Evolutionary conservation across 2,329 filamentous ascomycete genomes (phyloP), one percentile per base, ranked within the genome.

Genomic region (Clonostachys sp.): DNA sequence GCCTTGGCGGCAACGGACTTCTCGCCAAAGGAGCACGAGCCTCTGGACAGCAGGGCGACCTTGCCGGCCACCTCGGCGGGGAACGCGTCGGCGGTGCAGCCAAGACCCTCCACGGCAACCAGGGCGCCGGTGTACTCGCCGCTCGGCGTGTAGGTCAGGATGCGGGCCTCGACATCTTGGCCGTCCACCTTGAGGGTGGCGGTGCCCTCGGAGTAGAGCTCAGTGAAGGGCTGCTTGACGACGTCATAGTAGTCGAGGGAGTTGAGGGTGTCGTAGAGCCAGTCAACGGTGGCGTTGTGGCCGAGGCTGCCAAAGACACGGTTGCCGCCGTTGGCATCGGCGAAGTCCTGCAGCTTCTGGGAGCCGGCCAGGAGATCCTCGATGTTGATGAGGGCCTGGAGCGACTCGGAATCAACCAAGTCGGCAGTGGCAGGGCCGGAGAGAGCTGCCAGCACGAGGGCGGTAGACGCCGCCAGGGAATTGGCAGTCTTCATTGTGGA

Each of bases 11-110:
- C 64, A 36, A 70, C 62, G 7, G 79, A 72, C 68, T 87, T 87
- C 18, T 71, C 56, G 8, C 70, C 74, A 48, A 86, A 87, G 14
- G 72, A 55, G 58, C 84, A 87, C 2, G 56, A 64, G 47, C 84
- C 83, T 54, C 83, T 76, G 6, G 70, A 71, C 46, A 86, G 72
- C 18, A 87, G 67, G 6, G 80, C 83, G 42, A 87, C 75, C 17
- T 72, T 77, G 36, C 77, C 81, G 5, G 68, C 55, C 13, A 81
- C 65, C 14, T 67, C 67, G 3, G 70, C 63, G 1, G 82, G 75
- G 60, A 70, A 86, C 58, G 84, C 79, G 12, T 64, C 60, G 12
- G 65, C 64, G 5, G 60, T 59, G 59, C 82, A 85, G 41, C 81
- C 81, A 5, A 81, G 59, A 58, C 77, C 76, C 20, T 66, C 60